Conservation (phyloP, 495 filamentous ascomycete genomes). For the Penicillium angulare region DNA sequence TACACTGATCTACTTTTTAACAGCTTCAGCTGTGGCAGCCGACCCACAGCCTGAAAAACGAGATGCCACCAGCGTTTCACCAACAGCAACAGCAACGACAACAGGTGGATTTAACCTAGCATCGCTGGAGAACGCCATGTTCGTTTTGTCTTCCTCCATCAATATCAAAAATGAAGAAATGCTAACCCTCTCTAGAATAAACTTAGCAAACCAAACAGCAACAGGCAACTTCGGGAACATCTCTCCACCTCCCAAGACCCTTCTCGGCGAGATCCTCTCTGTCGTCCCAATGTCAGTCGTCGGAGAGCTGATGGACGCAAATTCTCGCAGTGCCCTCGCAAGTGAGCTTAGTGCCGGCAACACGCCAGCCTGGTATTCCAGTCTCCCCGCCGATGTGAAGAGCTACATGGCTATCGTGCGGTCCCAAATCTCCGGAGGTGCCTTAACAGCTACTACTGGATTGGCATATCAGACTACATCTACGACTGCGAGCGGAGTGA, state of each 20-base stretch:
- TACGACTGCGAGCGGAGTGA: conserved; percentile 7
- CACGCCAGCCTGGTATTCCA: conserved; percentile 32
- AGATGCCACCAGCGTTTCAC: too few species aligned
- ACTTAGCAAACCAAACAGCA: conserved; percentile 16
- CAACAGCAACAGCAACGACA: neutral
- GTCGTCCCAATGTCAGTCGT: conserved; percentile 27
- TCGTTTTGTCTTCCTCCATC: neutral
- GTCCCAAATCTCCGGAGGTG: conserved; percentile 27
- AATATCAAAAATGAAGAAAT: neutral
- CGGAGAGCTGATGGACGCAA: conserved; percentile 24
- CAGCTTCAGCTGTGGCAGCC: neutral
- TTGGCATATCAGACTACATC: conserved; percentile 3
- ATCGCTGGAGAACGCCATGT: conserved; percentile 1
- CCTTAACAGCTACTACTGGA: conserved; percentile 25
- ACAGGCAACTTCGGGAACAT: conserved; percentile 32
- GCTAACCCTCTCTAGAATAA: neutral
- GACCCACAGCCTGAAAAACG: neutral
- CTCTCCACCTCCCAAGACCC: conserved; percentile 24
- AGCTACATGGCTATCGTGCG: conserved; percentile 33
- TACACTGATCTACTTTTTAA: neutral
- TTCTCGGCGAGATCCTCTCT: conserved; percentile 29
- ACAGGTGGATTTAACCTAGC: neutral
- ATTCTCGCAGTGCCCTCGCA: conserved; percentile 29
- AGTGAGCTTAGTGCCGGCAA: conserved; percentile 30
- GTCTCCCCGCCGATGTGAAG: conserved; percentile 29